Percentiles rank a stretch among this genome's conserved stretches.
Conservation (phyloP, 164 flowering plant species). For the Malania oleifera region DNA sequence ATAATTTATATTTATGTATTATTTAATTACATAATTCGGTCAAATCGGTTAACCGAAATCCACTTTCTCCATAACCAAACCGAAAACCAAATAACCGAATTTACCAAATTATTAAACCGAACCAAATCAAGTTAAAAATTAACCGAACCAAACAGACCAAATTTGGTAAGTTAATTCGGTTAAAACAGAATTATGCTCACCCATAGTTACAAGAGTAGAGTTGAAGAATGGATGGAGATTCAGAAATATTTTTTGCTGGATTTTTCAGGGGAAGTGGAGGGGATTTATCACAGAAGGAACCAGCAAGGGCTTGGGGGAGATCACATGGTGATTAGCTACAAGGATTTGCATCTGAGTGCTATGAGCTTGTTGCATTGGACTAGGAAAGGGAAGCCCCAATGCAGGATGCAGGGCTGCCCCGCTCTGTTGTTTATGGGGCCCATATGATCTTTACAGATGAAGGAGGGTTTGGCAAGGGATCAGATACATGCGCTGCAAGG, state of each 20-base stretch:
- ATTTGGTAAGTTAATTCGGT: no score
- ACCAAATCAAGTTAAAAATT: no score
- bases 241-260: conserved; percentile 58
- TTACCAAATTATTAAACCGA: no score
- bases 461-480: no score
- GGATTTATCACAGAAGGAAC: conserved; percentile 58
- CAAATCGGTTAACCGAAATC: no score
- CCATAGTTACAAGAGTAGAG: conserved; percentile 28
- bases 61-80: no score
- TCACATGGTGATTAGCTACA: conserved; percentile 45
- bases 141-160: no score
- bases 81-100: no score
- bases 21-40: no score
- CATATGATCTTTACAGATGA: conserved; percentile 37
- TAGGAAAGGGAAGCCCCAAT: conserved; percentile 56
- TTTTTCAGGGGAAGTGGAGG: conserved; percentile 55
- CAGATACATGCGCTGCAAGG: no score
- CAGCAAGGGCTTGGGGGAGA: conserved; percentile 76
- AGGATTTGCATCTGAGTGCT: conserved; percentile 52
- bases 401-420: conserved; percentile 29
- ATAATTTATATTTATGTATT: no score
- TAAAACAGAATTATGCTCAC: no score
- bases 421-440: conserved; percentile 41
- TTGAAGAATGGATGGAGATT: conserved; percentile 63
- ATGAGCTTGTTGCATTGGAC: conserved; percentile 72